Conservation (phyloP, 1,139 yeast genomes). For the Yamadazyma diospyri region DNA sequence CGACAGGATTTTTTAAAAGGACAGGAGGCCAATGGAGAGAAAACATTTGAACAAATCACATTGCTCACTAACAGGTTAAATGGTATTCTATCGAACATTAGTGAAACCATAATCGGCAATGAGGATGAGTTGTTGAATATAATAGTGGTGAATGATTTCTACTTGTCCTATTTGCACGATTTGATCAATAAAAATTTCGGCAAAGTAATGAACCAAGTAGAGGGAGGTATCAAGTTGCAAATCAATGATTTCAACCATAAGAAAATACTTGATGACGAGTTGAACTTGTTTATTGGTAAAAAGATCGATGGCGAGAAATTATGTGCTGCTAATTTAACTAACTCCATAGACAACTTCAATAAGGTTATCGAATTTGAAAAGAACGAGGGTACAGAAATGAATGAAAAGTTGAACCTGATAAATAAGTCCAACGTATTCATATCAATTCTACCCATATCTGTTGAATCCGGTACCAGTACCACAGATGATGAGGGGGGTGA, state of each 20-base stretch:
- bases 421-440: constrained; percentile 68
- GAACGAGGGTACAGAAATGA: constrained; percentile 19
- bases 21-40: constrained; percentile 24
- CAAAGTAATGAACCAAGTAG: constrained; percentile 87
- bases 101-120: constrained; percentile 58
- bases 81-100: constrained; percentile 33
- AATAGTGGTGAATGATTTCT: constrained; percentile 73
- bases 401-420: constrained; percentile 23
- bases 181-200: constrained; percentile 68
- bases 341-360: constrained; percentile 50
- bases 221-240: constrained; percentile 71
- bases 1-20: constrained; percentile 36
- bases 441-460: constrained; percentile 63
- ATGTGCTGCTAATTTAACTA: constrained; percentile 82
- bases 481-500: constrained; percentile 23
- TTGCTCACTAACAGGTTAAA: constrained; percentile 33
- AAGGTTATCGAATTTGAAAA: constrained; percentile 24
- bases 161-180: constrained; percentile 63
- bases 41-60: constrained; percentile 18
- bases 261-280: constrained; percentile 28
- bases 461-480: constrained; percentile 20
- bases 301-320: constrained; percentile 84
- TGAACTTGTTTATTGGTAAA: constrained; percentile 76
- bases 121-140: constrained; percentile 50
- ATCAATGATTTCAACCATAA: constrained; percentile 52